Evolutionary conservation across 805 yeast species (phyloP), one percentile per base, ranked within the genome.

Genomic region (Cyberlindnera sargentensis): DNA sequence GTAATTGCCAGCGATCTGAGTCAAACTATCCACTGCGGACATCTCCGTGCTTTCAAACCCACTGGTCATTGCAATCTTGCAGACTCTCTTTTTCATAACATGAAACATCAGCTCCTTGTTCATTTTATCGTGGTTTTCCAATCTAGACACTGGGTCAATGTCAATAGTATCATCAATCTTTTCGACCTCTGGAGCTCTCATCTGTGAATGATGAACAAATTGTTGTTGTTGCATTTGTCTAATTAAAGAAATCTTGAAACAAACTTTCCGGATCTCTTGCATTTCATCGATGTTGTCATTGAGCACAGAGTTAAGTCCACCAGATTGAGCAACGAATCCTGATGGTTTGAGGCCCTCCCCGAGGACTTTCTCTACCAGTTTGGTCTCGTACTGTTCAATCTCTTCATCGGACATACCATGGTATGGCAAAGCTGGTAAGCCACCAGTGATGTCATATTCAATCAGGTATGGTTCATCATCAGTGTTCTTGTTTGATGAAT

Each of bases 11-110:
- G 97, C 91, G 30, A 93, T 63, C 51, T 88, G 95, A 0, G 96
- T 78, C 44, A 93, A 64, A 2, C 87, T 75, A 48, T 85, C 83
- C 26, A 86, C 73, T 5, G 97, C 96, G 39, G 72, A 68, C 9
- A 83, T 78, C 51, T 86, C 87, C 0, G 95, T 76, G 1, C 84
- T 68, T 64, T 93, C 98, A 66, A 86, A 93, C 0, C 99, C 99
- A 36, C 83, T 80, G 34, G 87, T 82, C 98, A 93, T 91, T 1
- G 86, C 78, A 20, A 93, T 66, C 48, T 88, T 87, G 20, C 90
- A 76, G 0, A 86, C 77, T 34, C 82, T 76, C 52, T 84, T 78
- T 50, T 78, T 72, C 66, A 93, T 64, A 0, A 85, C 78, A 1
- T 78, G 70, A 53, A 73, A 77, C 8, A 89, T 83, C 10, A 88